A percentile compares a stretch with the other conserved stretches of the same genome.
Evolutionary conservation across 2,329 filamentous ascomycete genomes (phyloP).

Genomic region (Ceratocystiopsis brevicomis): DNA sequence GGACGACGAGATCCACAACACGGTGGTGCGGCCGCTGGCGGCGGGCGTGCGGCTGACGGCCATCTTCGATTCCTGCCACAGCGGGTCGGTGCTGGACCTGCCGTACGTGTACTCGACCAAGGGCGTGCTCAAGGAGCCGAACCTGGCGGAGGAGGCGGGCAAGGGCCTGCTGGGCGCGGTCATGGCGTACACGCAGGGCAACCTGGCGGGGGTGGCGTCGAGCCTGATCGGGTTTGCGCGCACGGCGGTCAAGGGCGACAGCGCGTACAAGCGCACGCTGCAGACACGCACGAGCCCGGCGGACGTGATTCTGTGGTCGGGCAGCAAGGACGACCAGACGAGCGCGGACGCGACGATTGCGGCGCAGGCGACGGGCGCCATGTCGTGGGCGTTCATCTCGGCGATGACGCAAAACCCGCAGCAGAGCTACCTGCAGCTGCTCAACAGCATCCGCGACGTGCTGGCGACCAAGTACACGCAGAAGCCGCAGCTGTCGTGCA

Average conservation of each 20-base stretch:
- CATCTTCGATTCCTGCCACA: constrained; percentile 50
- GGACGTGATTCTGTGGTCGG: constrained; percentile 94
- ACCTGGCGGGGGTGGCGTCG: constrained; percentile 64
- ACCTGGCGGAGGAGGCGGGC: constrained; percentile 48
- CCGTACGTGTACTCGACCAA: constrained; percentile 53
- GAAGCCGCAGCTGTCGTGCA: constrained; percentile 92
- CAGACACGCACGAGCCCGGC: constrained; percentile 86
- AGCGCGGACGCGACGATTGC: constrained; percentile 86
- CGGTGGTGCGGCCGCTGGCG: constrained; percentile 42
- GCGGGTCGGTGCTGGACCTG: constrained; percentile 45
- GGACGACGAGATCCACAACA: constrained; percentile 65
- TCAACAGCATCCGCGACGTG: constrained; percentile 93
- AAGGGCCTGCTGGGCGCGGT: constrained; percentile 42
- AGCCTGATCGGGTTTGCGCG: constrained; percentile 50
- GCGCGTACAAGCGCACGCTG: constrained; percentile 62
- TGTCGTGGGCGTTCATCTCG: constrained; percentile 94
- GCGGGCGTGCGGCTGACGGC: constrained; percentile 39
- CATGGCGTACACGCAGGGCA: constrained; percentile 44
- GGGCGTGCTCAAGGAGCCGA: constrained; percentile 49
- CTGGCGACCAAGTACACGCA: constrained; percentile 74
- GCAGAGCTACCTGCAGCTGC: constrained; percentile 89
- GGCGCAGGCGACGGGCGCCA: constrained; percentile 83
- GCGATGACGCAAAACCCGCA: constrained; percentile 92
- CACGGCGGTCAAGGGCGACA: constrained; percentile 55
- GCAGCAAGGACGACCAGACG: constrained; percentile 91